Base-by-base conservation (phyloP, 495 filamentous ascomycete species). In the Hypoxylon fuscum region DNA sequence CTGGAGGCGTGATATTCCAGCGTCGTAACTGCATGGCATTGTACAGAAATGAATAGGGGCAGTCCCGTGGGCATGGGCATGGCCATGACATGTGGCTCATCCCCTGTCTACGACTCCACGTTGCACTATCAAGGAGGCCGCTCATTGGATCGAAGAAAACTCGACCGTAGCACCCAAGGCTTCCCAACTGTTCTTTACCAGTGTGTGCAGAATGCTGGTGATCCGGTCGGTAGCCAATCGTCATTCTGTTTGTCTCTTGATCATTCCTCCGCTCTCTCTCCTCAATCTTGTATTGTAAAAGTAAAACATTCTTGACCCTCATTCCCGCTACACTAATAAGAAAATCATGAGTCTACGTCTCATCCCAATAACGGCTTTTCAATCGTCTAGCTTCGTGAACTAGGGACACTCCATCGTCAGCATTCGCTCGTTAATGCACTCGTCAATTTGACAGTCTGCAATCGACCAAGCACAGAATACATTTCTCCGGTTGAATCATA, bases 151-250 rank as follows among this genome's bases (percentile, higher is more conserved):
- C 40, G 38, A 62, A 20, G 12, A 18, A 46, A 23, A 25, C 31
- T 29, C n/a, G 42, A 61, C 37, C 35, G 58, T 61, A 37, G 49
- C 50, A 61, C 41, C 49, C 58, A 44, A n/a, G n/a, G 48, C 40
- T 52, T 46, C 62, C 62, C 40, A 65, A 53, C 62, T 45, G 22
- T 47, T 18, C 29, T 52, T 38, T 38, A 25, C 41, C 41, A 56
- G 35, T 52, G 35, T 61, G 40, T 41, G 47, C n/a, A n/a, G n/a
- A 45, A 41, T 29, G 56, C 23, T 61, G 45, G 52, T 56, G 62
- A 51, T 60, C 63, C 45, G 15, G 25, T 61, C 56, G 56, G 63
- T 66, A 66, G 63, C 63, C 63, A 66, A 66, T 66, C 51, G 63
- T 66, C 59, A 23, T 57, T 52, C 48, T 61, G 61, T 37, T 55